Evolutionary conservation across 257 asterid species (phyloP).

Genomic region (Nicotiana undulata): DNA sequence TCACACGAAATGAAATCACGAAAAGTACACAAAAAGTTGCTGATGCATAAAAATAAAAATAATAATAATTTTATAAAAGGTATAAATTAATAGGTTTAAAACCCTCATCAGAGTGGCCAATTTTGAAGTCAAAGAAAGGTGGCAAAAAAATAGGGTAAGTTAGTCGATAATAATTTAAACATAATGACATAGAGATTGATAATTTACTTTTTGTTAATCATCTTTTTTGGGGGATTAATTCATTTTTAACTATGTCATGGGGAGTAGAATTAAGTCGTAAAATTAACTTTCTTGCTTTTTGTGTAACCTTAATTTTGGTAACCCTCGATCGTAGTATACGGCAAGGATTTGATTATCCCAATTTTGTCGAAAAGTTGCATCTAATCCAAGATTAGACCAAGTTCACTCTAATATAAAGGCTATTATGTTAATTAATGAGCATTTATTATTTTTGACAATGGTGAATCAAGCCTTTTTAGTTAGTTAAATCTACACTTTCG

Average conservation of each 20-base stretch:
- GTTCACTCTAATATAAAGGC: background rate
- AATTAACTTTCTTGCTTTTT: constrained; percentile 3
- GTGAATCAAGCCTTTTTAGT: background rate
- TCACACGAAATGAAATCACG: background rate
- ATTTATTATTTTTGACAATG: background rate
- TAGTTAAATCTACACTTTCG: background rate
- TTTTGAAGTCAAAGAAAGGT: background rate
- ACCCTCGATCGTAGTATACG: constrained; percentile 13
- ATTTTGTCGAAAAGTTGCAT: constrained; percentile 13
- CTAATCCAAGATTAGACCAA: constrained; percentile 26
- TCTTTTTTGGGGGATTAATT: background rate
- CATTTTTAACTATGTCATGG: background rate
- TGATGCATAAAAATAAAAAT: background rate
- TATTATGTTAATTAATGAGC: constrained; percentile 10
- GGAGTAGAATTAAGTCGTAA: constrained; percentile 1
- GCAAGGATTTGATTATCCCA: constrained; percentile 24
- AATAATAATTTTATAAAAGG: no score
- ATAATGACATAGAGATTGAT: background rate
- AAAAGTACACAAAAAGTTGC: background rate
- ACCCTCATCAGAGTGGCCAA: background rate
- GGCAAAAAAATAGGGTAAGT: background rate
- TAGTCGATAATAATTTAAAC: background rate
- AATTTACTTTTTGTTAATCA: background rate
- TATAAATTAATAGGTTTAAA: background rate
- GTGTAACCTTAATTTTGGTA: constrained; percentile 14